A percentile compares a stretch with the other conserved stretches of the same genome.
phyloP scores from a whole-genome alignment of 805 yeast genomes.

The Ogataea methylovora region DNA sequence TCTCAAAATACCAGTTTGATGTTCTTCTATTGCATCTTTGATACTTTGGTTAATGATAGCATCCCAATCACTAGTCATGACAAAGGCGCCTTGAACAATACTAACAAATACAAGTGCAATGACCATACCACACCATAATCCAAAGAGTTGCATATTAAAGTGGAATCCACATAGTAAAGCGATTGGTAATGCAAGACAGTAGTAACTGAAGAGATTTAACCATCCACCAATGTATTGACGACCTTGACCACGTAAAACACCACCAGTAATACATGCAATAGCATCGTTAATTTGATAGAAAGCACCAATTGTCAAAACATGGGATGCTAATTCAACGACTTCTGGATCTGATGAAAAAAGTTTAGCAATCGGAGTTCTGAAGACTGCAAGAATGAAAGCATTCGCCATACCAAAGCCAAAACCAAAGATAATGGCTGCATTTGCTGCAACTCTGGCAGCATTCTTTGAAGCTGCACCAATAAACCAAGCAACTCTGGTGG shows the following conservation, averaged over 20 bases:
- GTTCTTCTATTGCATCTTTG: slow-evolving; percentile 17
- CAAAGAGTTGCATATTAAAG: slow-evolving; percentile 31
- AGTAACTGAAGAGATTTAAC: slow-evolving; percentile 51
- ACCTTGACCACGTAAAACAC: slow-evolving; percentile 52
- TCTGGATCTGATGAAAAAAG: slow-evolving; percentile 24
- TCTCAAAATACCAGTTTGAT: slow-evolving; percentile 9
- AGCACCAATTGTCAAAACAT: slow-evolving; percentile 24
- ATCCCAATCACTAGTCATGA: slow-evolving; percentile 23
- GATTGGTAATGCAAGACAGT: slow-evolving; percentile 61
- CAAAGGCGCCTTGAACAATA: slow-evolving; percentile 31
- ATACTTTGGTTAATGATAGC: slow-evolving; percentile 20
- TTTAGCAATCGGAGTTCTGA: slow-evolving; percentile 16
- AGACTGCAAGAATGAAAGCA: slow-evolving; percentile 17
- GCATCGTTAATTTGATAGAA: slow-evolving; percentile 41
- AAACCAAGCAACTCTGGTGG: slow-evolving; percentile 71
- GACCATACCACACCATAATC: slow-evolving; percentile 29
- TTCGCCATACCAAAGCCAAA: slow-evolving; percentile 16
- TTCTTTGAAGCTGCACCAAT: slow-evolving; percentile 47
- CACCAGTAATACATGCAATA: slow-evolving; percentile 41
- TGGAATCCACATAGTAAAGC: slow-evolving; percentile 52
- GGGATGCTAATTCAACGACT: slow-evolving; percentile 18
- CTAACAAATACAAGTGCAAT: slow-evolving; percentile 35
- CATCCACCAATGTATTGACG: slow-evolving; percentile 49
- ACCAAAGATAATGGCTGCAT: slow-evolving; percentile 20
- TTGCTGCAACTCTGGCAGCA: slow-evolving; percentile 21